phyloP scores from a whole-genome alignment of 2,329 filamentous ascomycete species.

The Fusarium verrucosum region DNA sequence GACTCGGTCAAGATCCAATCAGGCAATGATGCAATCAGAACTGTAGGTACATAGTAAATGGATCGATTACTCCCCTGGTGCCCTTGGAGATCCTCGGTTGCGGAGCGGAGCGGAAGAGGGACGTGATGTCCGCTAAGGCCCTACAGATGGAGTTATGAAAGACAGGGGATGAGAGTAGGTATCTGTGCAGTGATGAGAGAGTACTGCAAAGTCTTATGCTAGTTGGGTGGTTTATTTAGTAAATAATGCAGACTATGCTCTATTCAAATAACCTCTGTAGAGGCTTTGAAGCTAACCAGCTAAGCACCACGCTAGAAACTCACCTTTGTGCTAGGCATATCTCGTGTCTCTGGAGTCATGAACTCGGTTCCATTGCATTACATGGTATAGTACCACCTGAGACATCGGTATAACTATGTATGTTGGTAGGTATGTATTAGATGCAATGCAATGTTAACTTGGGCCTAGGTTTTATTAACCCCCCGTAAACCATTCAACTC shows the following conservation, averaged over 20 bases:
- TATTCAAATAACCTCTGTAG: too few relatives aligned
- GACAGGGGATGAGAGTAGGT: background rate
- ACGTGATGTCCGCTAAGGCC: conserved; percentile 27
- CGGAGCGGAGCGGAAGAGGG: background rate
- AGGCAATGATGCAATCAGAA: too few relatives aligned
- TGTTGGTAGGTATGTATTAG: too few relatives aligned
- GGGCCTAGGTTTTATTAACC: background rate
- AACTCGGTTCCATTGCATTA: too few relatives aligned
- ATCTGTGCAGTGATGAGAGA: background rate
- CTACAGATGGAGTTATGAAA: conserved; percentile 1
- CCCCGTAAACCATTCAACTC: conserved; percentile 1
- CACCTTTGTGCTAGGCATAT: too few relatives aligned
- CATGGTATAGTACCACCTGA: background rate
- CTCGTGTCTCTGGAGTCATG: too few relatives aligned
- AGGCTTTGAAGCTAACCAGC: too few relatives aligned
- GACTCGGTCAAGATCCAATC: background rate
- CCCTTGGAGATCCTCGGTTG: conserved; percentile 1
- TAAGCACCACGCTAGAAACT: too few relatives aligned
- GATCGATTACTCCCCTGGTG: conserved; percentile 16
- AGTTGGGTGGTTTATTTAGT: too few relatives aligned
- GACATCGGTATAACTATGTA: background rate
- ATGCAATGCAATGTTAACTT: conserved; percentile 1
- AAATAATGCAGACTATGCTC: background rate
- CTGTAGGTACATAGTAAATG: background rate
- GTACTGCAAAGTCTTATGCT: too few relatives aligned